A percentile compares a stretch with the other conserved stretches of the same genome.
Evolutionary conservation across 2,329 filamentous ascomycete genomes (phyloP).

Genomic region (Diplodia scrobiculata): DNA sequence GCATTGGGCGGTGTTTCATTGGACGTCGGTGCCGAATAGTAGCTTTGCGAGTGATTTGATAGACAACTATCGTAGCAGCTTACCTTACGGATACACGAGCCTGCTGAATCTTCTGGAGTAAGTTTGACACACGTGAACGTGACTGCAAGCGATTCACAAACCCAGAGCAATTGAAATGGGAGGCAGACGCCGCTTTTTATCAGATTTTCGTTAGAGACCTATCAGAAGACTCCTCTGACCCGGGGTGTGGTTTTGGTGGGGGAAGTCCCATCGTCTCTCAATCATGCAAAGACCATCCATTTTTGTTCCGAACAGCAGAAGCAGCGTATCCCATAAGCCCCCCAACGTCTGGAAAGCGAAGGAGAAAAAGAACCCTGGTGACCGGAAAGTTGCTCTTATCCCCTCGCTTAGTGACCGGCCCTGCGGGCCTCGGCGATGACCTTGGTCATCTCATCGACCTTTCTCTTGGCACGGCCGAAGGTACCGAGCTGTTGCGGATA

Average conservation of each 20-base stretch:
- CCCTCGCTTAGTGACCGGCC: slow-evolving; percentile 63
- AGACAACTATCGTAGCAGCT: neutral
- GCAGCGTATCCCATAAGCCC: slow-evolving; percentile 17
- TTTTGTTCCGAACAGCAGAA: slow-evolving; percentile 14
- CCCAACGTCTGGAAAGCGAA: slow-evolving; percentile 13
- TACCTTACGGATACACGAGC: neutral
- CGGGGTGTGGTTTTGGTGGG: slow-evolving; percentile 15
- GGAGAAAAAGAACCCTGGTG: slow-evolving; percentile 25
- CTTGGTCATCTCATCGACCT: slow-evolving; percentile 98
- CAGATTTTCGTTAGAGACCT: slow-evolving; percentile 21
- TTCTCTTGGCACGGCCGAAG: slow-evolving; percentile 97
- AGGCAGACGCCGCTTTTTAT: slow-evolving; percentile 21
- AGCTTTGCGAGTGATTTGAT: slow-evolving; percentile 1
- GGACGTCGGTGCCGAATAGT: neutral
- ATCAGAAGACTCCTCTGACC: slow-evolving; percentile 25
- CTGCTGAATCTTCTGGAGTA: neutral
- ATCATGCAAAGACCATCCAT: slow-evolving; percentile 21
- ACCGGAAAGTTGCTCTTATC: slow-evolving; percentile 24
- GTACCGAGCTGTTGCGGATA: slow-evolving; percentile 74
- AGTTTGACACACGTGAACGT: neutral
- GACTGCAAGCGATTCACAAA: neutral
- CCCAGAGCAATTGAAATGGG: neutral
- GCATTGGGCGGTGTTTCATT: slow-evolving; percentile 30
- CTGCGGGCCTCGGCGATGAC: slow-evolving; percentile 96
- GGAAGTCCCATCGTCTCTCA: slow-evolving; percentile 19